Evolutionary conservation across 441 rosid species (phyloP).

Genomic region (Sinapis alba): DNA sequence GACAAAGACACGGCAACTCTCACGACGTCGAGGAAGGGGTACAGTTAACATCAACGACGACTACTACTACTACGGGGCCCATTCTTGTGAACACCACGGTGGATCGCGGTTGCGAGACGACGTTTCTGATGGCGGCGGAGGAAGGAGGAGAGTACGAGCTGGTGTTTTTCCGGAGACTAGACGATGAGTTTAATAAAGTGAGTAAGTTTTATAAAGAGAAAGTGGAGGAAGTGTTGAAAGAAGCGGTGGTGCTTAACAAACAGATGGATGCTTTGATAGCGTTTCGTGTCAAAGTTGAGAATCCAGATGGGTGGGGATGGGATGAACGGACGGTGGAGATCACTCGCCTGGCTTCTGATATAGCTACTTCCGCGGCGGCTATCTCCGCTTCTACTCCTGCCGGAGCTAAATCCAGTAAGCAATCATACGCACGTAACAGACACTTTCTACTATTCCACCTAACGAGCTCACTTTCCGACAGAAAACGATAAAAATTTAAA

Average conservation of each 20-base stretch:
- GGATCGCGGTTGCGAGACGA: constrained; percentile 41
- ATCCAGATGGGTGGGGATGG: constrained; percentile 50
- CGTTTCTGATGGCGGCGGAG: constrained; percentile 53
- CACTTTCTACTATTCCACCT: background rate
- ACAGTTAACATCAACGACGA: constrained; percentile 15
- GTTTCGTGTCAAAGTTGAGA: constrained; percentile 73
- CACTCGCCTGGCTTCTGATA: constrained; percentile 59
- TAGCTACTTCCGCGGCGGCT: constrained; percentile 29
- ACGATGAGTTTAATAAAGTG: constrained; percentile 70
- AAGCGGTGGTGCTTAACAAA: constrained; percentile 51
- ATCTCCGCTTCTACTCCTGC: constrained; percentile 48
- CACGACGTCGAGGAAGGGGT: constrained; percentile 53
- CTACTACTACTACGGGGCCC: background rate
- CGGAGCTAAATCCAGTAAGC: constrained; percentile 53
- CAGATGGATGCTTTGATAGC: constrained; percentile 91
- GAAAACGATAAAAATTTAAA: background rate
- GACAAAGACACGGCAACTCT: constrained; percentile 5
- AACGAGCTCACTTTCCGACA: constrained; percentile 3
- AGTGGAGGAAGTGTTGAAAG: constrained; percentile 64
- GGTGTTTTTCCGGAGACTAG: constrained; percentile 63
- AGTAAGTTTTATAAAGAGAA: constrained; percentile 53
- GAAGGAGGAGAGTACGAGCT: constrained; percentile 68
- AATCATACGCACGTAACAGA: background rate
- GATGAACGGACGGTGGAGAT: constrained; percentile 52
- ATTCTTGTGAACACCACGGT: constrained; percentile 28